Percentiles rank a stretch among this genome's conserved stretches.
phyloP scores from a whole-genome alignment of 257 asterid genomes.

The Henckelia pumila region DNA sequence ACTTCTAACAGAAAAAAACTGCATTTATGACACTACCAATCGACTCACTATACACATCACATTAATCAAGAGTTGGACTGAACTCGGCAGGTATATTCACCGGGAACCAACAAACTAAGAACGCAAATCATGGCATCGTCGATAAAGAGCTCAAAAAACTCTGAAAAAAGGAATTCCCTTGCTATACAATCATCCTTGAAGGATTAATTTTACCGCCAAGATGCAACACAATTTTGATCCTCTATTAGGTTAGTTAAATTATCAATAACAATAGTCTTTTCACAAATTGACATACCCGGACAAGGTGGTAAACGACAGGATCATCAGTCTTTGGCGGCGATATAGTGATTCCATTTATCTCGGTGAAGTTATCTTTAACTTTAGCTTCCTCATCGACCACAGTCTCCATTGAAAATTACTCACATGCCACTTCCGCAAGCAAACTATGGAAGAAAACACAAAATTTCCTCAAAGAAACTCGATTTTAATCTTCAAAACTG shows the following conservation, averaged over 20 bases:
- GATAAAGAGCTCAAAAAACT: neutral
- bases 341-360: conserved; percentile 14
- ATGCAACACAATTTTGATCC: neutral
- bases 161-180: neutral
- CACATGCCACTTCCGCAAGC: conserved; percentile 42
- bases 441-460: conserved; percentile 35
- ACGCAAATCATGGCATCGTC: neutral
- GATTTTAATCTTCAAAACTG: conserved; percentile 9
- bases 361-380: conserved; percentile 34
- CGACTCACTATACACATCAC: conserved; percentile 8
- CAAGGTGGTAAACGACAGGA: conserved; percentile 87
- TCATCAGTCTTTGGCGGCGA: conserved; percentile 40
- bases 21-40: conserved; percentile 1
- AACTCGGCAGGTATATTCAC: neutral
- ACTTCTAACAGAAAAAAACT: neutral
- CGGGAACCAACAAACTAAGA: neutral
- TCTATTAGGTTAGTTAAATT: neutral
- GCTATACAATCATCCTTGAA: neutral
- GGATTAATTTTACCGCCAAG: neutral
- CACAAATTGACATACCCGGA: conserved; percentile 46
- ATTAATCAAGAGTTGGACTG: conserved; percentile 11
- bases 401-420: conserved; percentile 53
- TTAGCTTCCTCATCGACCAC: conserved; percentile 43
- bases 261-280: neutral
- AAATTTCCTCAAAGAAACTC: conserved; percentile 11